Evolutionary conservation across 2,329 filamentous ascomycete species (phyloP).

Genomic region (Colletotrichum lindemuthianum): DNA sequence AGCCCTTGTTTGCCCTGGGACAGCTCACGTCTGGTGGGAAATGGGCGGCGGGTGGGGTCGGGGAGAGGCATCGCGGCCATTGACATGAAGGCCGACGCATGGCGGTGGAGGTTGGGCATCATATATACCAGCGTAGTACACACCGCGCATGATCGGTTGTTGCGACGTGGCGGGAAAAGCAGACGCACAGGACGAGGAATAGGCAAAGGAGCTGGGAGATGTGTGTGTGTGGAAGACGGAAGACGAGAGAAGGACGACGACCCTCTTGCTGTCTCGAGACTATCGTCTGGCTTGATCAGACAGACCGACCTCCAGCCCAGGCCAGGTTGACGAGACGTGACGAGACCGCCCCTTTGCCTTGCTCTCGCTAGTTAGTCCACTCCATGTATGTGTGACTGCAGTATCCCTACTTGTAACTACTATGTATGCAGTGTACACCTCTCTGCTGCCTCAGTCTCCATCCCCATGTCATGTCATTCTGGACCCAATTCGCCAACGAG

Average conservation of each 20-base stretch:
- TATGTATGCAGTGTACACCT: not conserved
- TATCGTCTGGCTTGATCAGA: too few relatives aligned
- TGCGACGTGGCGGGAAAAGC: conserved; percentile 34
- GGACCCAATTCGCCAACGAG: conserved; percentile 3
- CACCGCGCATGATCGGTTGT: conserved; percentile 33
- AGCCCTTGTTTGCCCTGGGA: conserved; percentile 22
- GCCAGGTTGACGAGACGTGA: not conserved
- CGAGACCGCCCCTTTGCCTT: conserved; percentile 27
- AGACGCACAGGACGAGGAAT: conserved; percentile 11
- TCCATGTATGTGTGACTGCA: not conserved
- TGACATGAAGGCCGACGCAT: conserved; percentile 32
- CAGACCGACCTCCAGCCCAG: too few relatives aligned
- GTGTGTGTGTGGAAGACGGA: too few relatives aligned
- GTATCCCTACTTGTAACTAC: not conserved
- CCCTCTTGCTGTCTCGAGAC: too few relatives aligned
- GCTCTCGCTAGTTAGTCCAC: conserved; percentile 3
- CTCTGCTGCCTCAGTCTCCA: not conserved
- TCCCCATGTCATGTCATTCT: not conserved
- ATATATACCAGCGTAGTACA: not conserved
- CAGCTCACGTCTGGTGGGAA: conserved; percentile 32
- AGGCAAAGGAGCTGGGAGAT: not conserved
- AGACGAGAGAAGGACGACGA: too few relatives aligned
- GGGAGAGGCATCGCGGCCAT: conserved; percentile 26
- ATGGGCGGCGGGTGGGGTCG: conserved; percentile 27
- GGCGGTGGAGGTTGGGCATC: conserved; percentile 37